phyloP scores from a whole-genome alignment of 2,329 filamentous ascomycete genomes.

The Domatiomyces globalis region DNA sequence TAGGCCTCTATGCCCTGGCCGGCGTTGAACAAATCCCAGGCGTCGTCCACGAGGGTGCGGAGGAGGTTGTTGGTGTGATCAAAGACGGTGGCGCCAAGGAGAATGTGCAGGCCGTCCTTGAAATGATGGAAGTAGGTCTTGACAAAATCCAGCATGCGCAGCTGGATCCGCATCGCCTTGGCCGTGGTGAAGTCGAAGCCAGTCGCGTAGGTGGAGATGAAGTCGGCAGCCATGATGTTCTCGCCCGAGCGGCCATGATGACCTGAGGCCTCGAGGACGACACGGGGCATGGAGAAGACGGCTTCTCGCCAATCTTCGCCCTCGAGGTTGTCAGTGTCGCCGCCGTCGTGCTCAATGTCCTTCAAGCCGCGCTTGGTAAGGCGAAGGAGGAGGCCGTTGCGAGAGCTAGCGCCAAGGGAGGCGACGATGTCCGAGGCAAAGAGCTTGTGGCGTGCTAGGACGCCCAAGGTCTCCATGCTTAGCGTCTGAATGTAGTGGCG shows the following conservation, averaged over 20 bases:
- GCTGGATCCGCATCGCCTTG: slow-evolving; percentile 70
- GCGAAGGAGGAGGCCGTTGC: slow-evolving; percentile 88
- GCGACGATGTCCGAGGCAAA: slow-evolving; percentile 72
- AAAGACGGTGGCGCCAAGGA: slow-evolving; percentile 70
- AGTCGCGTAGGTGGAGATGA: slow-evolving; percentile 82
- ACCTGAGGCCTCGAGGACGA: slow-evolving; percentile 35
- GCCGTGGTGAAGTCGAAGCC: slow-evolving; percentile 69
- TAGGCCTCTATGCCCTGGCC: slow-evolving; percentile 58
- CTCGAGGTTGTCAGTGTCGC: slow-evolving; percentile 46
- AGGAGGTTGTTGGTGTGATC: slow-evolving; percentile 83
- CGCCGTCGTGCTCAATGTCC: slow-evolving; percentile 53
- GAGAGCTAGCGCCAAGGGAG: slow-evolving; percentile 88
- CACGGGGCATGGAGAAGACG: slow-evolving; percentile 73
- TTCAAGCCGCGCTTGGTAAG: slow-evolving; percentile 80
- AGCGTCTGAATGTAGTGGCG: slow-evolving; percentile 69
- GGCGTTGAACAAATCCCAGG: slow-evolving; percentile 50
- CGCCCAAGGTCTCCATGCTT: slow-evolving; percentile 67
- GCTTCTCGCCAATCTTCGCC: slow-evolving; percentile 81
- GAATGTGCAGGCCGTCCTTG: slow-evolving; percentile 66
- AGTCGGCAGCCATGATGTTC: slow-evolving; percentile 64
- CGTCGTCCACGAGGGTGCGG: slow-evolving; percentile 59
- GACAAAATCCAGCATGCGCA: slow-evolving; percentile 71
- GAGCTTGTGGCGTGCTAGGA: slow-evolving; percentile 63
- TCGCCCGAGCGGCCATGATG: slow-evolving; percentile 49
- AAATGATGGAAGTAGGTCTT: slow-evolving; percentile 78